phyloP scores from a whole-genome alignment of 257 asterid genomes.

The Galeopsis tetrahit region DNA sequence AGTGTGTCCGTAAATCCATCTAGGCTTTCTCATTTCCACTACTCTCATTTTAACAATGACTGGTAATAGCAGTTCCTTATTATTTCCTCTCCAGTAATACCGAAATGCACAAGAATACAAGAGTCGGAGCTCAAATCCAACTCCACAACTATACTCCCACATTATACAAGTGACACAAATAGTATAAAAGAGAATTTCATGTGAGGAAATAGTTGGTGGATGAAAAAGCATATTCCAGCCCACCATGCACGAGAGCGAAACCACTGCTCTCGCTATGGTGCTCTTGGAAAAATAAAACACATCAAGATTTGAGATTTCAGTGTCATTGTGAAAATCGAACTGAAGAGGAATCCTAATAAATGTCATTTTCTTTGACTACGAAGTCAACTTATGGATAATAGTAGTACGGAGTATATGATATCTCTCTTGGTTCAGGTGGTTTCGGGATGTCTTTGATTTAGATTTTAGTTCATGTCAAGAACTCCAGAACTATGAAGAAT shows the following conservation, averaged over 20 bases:
- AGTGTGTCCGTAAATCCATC: background rate
- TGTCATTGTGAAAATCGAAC: background rate
- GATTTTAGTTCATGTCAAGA: background rate
- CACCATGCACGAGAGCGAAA: background rate
- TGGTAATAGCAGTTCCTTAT: background rate
- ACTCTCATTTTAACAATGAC: background rate
- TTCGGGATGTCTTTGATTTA: background rate
- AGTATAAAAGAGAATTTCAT: background rate
- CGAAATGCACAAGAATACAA: background rate
- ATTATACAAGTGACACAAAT: background rate
- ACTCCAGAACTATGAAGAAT: background rate
- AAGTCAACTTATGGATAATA: background rate
- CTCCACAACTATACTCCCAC: background rate
- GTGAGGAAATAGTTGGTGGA: background rate
- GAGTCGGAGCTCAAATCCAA: background rate
- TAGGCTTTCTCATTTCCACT: background rate
- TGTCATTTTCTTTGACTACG: background rate
- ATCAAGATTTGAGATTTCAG: constrained; percentile 18
- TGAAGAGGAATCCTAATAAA: background rate
- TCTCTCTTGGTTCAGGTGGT: background rate
- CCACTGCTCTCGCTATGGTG: constrained; percentile 5
- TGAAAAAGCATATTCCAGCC: constrained; percentile 11
- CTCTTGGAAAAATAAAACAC: background rate
- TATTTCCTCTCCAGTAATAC: background rate
- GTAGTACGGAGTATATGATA: too few relatives aligned